Conservation (phyloP, 257 asterid species). For the Nicotiana obtusifolia region DNA sequence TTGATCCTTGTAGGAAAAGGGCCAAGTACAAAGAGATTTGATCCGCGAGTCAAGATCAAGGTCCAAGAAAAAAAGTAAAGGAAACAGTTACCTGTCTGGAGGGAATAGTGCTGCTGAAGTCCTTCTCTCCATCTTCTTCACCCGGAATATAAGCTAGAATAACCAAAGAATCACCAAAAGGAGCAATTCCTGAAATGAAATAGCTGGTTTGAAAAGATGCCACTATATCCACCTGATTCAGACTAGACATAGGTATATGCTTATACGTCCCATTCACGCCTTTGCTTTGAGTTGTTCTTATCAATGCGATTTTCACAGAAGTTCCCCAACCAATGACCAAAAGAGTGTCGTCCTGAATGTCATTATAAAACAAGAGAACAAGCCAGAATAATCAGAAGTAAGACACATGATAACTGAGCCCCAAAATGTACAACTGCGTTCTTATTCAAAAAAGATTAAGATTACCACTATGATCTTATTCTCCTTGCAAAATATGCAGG, state of each 20-base stretch:
- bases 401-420: conserved; percentile 5
- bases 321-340: conserved; percentile 99
- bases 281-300: conserved; percentile 54
- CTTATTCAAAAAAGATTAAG: not conserved
- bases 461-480: not conserved
- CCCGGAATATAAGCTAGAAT: conserved; percentile 86
- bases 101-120: conserved; percentile 64
- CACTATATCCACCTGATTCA: conserved; percentile 89
- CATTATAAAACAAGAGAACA: conserved; percentile 27
- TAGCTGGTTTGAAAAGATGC: conserved; percentile 96
- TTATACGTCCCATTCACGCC: conserved; percentile 57
- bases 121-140: conserved; percentile 75
- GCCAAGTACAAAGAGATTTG: not conserved
- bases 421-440: not conserved
- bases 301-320: conserved; percentile 76
- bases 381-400: conserved; percentile 12
- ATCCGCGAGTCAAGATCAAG: not conserved
- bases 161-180: conserved; percentile 96
- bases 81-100: conserved; percentile 72
- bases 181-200: conserved; percentile 97
- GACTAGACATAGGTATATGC: conserved; percentile 61
- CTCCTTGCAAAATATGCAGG: not conserved
- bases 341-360: conserved; percentile 71
- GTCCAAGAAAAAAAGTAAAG: not conserved
- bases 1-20: not conserved